Conservation (phyloP, 1,284 basidiomycete species). For the Malassezia japonica region DNA sequence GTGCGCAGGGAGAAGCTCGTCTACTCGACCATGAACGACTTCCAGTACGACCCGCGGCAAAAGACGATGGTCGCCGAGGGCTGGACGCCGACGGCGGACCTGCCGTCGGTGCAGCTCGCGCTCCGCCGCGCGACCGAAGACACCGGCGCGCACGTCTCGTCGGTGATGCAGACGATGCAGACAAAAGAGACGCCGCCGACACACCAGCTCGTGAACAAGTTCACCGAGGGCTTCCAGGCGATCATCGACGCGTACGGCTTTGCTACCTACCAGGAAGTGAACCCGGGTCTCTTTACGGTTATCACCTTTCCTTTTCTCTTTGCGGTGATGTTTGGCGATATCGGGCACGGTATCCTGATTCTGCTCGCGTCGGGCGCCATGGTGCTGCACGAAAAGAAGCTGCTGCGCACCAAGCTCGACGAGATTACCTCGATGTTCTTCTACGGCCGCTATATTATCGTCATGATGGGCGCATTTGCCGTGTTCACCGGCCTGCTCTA, state of each 20-base stretch:
- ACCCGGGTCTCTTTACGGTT: conserved; percentile 87
- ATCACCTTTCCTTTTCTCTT: conserved; percentile 97
- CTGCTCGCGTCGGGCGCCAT: conserved; percentile 67
- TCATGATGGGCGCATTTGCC: conserved; percentile 92
- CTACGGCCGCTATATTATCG: conserved; percentile 94
- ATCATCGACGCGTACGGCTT: conserved; percentile 98
- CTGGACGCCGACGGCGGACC: conserved; percentile 90
- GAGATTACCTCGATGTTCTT: conserved; percentile 89
- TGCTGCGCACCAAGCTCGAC: conserved; percentile 66
- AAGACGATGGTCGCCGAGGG: conserved; percentile 96
- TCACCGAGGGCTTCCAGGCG: conserved; percentile 92
- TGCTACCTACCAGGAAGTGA: conserved; percentile 90
- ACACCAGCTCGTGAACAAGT: conserved; percentile 88
- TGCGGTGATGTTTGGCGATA: conserved; percentile 99
- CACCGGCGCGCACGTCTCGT: conserved; percentile 81
- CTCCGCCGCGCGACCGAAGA: conserved; percentile 89
- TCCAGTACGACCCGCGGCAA: conserved; percentile 83
- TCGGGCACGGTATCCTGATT: conserved; percentile 86
- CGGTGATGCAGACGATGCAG: conserved; percentile 80
- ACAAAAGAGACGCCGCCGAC: conserved; percentile 90
- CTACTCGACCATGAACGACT: conserved; percentile 53
- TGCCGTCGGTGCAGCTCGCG: conserved; percentile 74
- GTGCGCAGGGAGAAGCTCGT: conserved; percentile 91
- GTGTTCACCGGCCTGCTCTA: conserved; percentile 90
- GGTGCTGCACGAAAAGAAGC: conserved; percentile 73